phyloP scores from a whole-genome alignment of 176 grass and related monocot genomes.

The Poa pratensis region DNA sequence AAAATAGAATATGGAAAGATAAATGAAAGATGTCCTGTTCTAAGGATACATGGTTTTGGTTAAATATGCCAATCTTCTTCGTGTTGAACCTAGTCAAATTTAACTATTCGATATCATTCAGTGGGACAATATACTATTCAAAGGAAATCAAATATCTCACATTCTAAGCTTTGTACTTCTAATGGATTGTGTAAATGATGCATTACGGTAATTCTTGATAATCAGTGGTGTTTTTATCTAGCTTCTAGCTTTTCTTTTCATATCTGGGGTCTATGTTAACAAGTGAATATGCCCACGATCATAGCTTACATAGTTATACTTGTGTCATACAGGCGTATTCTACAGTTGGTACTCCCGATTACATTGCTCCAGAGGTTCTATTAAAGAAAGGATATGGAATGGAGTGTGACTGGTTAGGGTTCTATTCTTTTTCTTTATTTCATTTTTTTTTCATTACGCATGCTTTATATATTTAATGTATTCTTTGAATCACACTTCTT shows the following conservation, averaged over 20 bases:
- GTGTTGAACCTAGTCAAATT: constrained; percentile 15
- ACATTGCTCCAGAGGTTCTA: constrained; percentile 99
- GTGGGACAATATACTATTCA: not conserved
- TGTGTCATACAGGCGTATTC: constrained; percentile 76
- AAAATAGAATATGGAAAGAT: constrained; percentile 4
- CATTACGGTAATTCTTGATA: constrained; percentile 5
- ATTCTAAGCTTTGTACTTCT: constrained; percentile 27
- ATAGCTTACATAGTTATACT: constrained; percentile 19
- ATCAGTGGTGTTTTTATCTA: not conserved
- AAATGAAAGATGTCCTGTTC: not conserved
- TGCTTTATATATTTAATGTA: constrained; percentile 51
- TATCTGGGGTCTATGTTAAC: constrained; percentile 6
- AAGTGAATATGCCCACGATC: not conserved
- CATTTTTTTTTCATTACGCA: not conserved
- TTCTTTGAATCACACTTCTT: constrained; percentile 50
- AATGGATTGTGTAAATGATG: constrained; percentile 34
- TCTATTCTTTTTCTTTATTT: constrained; percentile 27
- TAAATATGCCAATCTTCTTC: constrained; percentile 15
- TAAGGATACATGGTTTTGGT: constrained; percentile 20
- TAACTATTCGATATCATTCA: constrained; percentile 4
- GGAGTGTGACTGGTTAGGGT: constrained; percentile 93
- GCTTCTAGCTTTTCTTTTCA: not conserved
- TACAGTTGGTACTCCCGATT: constrained; percentile 98
- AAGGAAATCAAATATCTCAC: constrained; percentile 33
- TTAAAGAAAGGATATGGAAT: constrained; percentile 99